Percentiles rank a stretch among this genome's conserved stretches.
These are phyloP conservation scores for Lenwebbia sp. DNA, from an alignment of 345 rosid species.

Conservation along the genomic window DNA sequence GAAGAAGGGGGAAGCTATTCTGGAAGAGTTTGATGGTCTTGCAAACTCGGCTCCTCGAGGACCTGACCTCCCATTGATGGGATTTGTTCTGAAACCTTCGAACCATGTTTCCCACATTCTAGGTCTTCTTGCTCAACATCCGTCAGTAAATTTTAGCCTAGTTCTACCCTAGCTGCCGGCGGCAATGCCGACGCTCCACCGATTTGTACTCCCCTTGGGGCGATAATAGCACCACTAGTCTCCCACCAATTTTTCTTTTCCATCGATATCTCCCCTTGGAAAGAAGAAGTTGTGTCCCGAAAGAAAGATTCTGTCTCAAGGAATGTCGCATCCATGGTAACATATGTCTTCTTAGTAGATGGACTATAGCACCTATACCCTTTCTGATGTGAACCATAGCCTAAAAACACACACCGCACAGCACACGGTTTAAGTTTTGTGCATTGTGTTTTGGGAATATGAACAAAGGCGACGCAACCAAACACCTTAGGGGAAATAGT, in stretches of 20 bases:
- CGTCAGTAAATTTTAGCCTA: too few relatives aligned
- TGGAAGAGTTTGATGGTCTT: too few relatives aligned
- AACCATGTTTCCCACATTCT: too few relatives aligned
- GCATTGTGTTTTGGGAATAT: not conserved
- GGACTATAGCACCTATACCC: not conserved
- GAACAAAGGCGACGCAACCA: not conserved
- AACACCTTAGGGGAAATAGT: not conserved
- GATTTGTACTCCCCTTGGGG: rapidly evolving
- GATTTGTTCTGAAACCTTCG: too few relatives aligned
- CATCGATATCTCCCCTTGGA: rapidly evolving
- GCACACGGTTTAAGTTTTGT: not conserved
- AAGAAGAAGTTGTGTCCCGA: not conserved
- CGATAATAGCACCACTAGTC: too few relatives aligned
- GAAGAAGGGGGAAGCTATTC: too few relatives aligned
- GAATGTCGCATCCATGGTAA: not conserved
- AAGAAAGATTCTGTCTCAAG: not conserved
- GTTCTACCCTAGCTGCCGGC: too few relatives aligned
- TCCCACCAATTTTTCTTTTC: not conserved
- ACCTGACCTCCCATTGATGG: too few relatives aligned
- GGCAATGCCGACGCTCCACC: not conserved
- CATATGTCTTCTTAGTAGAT: not conserved
- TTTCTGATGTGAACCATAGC: not conserved
- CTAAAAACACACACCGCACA: not conserved
- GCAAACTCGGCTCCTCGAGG: too few relatives aligned
- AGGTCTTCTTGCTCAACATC: too few relatives aligned